Percentiles rank a stretch among this genome's conserved stretches.
Conservation (phyloP, 1,284 basidiomycete genomes). For the Exobasidium rhododendri region DNA sequence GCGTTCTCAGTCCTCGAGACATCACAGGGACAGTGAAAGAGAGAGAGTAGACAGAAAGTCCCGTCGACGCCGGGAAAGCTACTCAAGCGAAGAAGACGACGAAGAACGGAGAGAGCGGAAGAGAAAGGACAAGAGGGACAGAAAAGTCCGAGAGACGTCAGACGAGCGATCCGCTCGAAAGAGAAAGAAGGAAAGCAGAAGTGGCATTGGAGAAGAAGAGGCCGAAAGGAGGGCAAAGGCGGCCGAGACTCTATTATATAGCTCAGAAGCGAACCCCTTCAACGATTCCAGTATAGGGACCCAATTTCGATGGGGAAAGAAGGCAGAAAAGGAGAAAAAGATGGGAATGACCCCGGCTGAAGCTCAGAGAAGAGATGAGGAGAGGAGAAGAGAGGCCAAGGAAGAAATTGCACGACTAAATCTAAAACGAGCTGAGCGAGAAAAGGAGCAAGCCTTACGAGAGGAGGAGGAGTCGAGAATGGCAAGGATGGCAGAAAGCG, state of each 20-base stretch:
- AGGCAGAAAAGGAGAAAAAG: slow-evolving; percentile 90
- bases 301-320: slow-evolving; percentile 92
- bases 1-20: background rate
- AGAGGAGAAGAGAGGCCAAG: slow-evolving; percentile 78
- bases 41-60: background rate
- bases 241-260: slow-evolving; percentile 63
- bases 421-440: slow-evolving; percentile 81
- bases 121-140: slow-evolving; percentile 13
- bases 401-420: slow-evolving; percentile 92
- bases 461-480: slow-evolving; percentile 89
- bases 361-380: slow-evolving; percentile 72
- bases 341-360: slow-evolving; percentile 77
- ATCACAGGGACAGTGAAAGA: background rate
- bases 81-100: slow-evolving; percentile 1
- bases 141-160: slow-evolving; percentile 27
- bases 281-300: slow-evolving; percentile 63
- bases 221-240: slow-evolving; percentile 38
- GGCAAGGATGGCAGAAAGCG: slow-evolving; percentile 84
- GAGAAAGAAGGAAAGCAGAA: slow-evolving; percentile 5
- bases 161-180: slow-evolving; percentile 41
- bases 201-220: slow-evolving; percentile 29
- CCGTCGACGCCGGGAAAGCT: background rate
- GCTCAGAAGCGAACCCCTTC: slow-evolving; percentile 92
- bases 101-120: slow-evolving; percentile 1
- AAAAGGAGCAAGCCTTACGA: slow-evolving; percentile 77